These are phyloP conservation scores for Venturia pyrina DNA, from an alignment of 2,329 filamentous ascomycete species.

Conservation along the genomic window DNA sequence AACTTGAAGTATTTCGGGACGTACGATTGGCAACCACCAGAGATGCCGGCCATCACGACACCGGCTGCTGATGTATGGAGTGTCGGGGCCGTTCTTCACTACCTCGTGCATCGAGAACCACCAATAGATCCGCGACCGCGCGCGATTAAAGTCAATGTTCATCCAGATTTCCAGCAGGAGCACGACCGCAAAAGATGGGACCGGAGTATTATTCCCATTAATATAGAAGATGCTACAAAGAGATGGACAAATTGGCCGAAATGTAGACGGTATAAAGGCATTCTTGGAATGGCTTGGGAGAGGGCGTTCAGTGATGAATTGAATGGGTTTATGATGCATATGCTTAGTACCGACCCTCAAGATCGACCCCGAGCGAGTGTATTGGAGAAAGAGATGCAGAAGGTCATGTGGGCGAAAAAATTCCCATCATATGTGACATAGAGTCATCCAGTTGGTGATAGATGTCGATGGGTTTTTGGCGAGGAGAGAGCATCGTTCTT, in stretches of 20 bases:
- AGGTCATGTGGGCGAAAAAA: neutral
- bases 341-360: neutral
- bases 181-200: neutral
- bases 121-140: neutral
- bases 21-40: slow-evolving; percentile 10
- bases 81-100: slow-evolving; percentile 12
- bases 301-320: neutral
- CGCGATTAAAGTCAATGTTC: neutral
- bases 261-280: neutral
- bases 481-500: neutral
- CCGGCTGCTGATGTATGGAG: slow-evolving; percentile 11
- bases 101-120: slow-evolving; percentile 6
- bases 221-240: neutral
- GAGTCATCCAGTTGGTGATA: neutral
- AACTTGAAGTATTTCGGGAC: neutral
- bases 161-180: neutral
- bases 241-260: neutral
- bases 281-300: neutral
- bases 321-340: neutral
- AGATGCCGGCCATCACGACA: neutral
- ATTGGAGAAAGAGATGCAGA: neutral
- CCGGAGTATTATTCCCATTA: neutral
- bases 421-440: neutral
- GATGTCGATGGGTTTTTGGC: neutral
- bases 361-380: neutral